Conservation (phyloP, 768 basidiomycete species). For the Boletus reticuloceps region DNA sequence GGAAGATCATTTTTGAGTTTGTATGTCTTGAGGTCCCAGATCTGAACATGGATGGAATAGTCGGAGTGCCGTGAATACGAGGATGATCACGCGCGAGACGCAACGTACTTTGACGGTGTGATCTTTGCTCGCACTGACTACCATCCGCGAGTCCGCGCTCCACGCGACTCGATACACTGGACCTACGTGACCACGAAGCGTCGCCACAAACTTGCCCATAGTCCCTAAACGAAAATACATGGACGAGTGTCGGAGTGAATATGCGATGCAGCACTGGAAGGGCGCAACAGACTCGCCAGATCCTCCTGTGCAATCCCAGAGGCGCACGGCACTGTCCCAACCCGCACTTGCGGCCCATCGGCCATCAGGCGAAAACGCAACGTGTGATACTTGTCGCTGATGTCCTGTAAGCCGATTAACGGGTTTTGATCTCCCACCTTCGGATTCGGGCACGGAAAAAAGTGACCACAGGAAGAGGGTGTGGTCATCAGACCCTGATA, state of each 20-base stretch:
- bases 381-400: conserved; percentile 91
- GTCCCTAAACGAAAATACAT: conserved; percentile 35
- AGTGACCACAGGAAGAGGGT: conserved; percentile 95
- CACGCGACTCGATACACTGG: conserved; percentile 94
- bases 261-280: not conserved
- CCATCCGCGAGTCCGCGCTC: conserved; percentile 89
- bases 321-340: conserved; percentile 85
- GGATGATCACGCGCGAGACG: not conserved
- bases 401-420: conserved; percentile 86
- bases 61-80: not conserved
- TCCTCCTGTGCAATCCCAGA: conserved; percentile 76
- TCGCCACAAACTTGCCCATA: conserved; percentile 85
- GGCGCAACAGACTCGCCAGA: conserved; percentile 34
- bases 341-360: conserved; percentile 88
- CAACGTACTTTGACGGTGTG: conserved; percentile 83
- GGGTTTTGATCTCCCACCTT: conserved; percentile 58
- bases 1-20: conserved; percentile 94
- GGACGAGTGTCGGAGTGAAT: not conserved
- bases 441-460: conserved; percentile 43
- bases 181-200: conserved; percentile 88
- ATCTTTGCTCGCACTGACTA: conserved; percentile 95
- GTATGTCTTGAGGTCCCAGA: conserved; percentile 96
- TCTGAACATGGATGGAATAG: conserved; percentile 33
- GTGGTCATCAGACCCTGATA: conserved; percentile 97
- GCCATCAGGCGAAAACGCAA: conserved; percentile 93